These are phyloP conservation scores for Mortierella sp. DNA, from an alignment of 371 early-diverging fungal species.

Conservation along the genomic window DNA sequence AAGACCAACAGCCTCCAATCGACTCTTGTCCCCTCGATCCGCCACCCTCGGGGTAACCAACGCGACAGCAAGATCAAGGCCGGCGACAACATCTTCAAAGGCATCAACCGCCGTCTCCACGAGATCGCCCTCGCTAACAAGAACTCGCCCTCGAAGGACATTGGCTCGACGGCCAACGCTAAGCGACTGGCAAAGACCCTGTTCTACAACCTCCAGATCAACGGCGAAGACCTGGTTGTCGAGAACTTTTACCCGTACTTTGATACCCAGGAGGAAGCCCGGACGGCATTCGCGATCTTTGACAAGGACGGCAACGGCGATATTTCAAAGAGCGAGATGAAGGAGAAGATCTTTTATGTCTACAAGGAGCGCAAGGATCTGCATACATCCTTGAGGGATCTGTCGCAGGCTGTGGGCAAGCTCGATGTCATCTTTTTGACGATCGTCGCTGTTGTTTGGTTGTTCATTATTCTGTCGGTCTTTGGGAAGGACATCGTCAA, in stretches of 20 bases:
- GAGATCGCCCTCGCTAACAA: constrained; percentile 33
- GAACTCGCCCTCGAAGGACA: constrained; percentile 46
- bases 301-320: constrained; percentile 79
- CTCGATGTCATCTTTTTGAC: constrained; percentile 67
- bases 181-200: constrained; percentile 62
- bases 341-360: constrained; percentile 67
- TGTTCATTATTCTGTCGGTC: constrained; percentile 57
- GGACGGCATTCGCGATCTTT: constrained; percentile 72
- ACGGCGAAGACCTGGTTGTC: constrained; percentile 30
- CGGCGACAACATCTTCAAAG: constrained; percentile 24
- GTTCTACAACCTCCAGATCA: constrained; percentile 57
- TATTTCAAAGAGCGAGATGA: constrained; percentile 73
- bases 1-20: constrained; percentile 18
- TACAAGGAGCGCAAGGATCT: constrained; percentile 75
- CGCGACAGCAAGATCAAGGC: constrained; percentile 23
- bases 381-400: constrained; percentile 69
- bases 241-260: constrained; percentile 68
- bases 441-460: constrained; percentile 59
- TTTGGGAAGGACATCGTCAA: constrained; percentile 59
- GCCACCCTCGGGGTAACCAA: neutral
- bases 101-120: constrained; percentile 30
- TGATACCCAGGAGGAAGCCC: constrained; percentile 62
- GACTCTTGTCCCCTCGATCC: constrained; percentile 19
- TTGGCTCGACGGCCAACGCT: constrained; percentile 63
- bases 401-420: constrained; percentile 76